Base-by-base conservation (phyloP, 1,139 yeast genomes). In the Zygosaccharomyces sapae region DNA sequence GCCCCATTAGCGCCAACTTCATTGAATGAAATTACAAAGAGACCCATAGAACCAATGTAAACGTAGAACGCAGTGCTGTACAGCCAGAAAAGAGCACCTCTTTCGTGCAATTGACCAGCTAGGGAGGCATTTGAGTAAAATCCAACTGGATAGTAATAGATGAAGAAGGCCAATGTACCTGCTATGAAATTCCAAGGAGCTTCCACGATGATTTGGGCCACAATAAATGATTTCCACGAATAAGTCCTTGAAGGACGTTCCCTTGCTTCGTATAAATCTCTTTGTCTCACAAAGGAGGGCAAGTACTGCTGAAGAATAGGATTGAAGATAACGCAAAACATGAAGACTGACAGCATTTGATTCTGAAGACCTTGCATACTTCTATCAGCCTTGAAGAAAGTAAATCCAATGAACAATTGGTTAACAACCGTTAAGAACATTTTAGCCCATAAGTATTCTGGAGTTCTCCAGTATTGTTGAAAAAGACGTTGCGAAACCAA, bases 61-160 rank as follows among this genome's bases (percentile, higher is more conserved):
- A 81, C 68, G 62, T 69, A 81, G 71, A 79, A 83, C 3, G 74
- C 64, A 48, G 74, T 66, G 20, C 76, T 54, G 44, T 71, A 69
- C 58, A 84, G 68, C 81, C 85, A 83, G 65, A 77, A 73, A 56
- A 81, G 68, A 2, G 77, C 87, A 55, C 90, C 89, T 63, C 89
- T 72, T 44, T 70, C 72, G 40, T 71, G 70, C 42, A 70, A 66
- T 40, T 70, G 63, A 46, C 79, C 78, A 31, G 86, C 80, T 19
- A 68, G 68, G 2, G 61, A 63, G 4, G 86, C 83, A 62, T 81
- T 81, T n/a, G 60, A 53, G 58, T 79, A 77, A 43, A 80, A 68
- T 1, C 90, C 95, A 53, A 84, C 77, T 4, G 95, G 92, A 63
- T 83, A 87, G 66, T 86, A 86, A 81, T 85, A 85, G 51, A 82